These are phyloP conservation scores for Collariella sp. DNA, from an alignment of 495 filamentous ascomycete species.

Conservation along the genomic window DNA sequence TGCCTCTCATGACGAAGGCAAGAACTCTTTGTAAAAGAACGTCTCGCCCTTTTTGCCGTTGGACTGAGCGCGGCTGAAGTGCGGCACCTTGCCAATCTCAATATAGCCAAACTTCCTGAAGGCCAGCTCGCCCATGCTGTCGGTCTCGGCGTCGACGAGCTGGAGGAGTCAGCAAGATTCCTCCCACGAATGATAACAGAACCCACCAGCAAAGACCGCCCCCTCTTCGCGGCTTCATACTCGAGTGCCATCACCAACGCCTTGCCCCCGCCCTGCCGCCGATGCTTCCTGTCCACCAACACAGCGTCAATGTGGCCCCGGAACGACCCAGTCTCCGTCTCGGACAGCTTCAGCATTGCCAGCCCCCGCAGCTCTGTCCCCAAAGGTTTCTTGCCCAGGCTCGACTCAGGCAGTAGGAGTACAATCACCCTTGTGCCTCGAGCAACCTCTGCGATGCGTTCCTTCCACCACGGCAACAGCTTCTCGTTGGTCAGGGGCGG, in stretches of 20 bases:
- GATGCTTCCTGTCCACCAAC: constrained; percentile 25
- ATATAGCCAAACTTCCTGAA: constrained; percentile 32
- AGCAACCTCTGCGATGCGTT: constrained; percentile 28
- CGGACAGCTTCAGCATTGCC: constrained; percentile 30
- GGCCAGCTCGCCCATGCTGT: constrained; percentile 26
- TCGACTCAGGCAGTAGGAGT: constrained; percentile 24
- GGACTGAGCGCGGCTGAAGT: constrained; percentile 23
- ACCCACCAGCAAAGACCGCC: constrained; percentile 32
- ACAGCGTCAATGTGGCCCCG: constrained; percentile 33
- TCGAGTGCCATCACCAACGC: constrained; percentile 30
- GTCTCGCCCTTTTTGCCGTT: constrained; percentile 29
- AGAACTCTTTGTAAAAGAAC: constrained; percentile 36
- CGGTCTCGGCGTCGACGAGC: constrained; percentile 31
- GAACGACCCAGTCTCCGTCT: constrained; percentile 30
- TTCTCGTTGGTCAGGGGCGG: constrained; percentile 33
- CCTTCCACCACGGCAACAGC: constrained; percentile 34
- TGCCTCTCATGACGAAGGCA: background rate
- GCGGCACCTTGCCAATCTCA: constrained; percentile 31
- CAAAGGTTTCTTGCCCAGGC: constrained; percentile 17
- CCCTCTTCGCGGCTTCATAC: constrained; percentile 28
- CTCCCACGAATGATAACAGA: background rate
- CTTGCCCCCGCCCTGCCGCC: constrained; percentile 26
- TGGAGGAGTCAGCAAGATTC: constrained; percentile 4
- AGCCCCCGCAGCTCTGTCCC: constrained; percentile 31
- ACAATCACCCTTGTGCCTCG: constrained; percentile 28